phyloP scores from a whole-genome alignment of 1,139 yeast genomes.

The Taphrina flavorubra region DNA sequence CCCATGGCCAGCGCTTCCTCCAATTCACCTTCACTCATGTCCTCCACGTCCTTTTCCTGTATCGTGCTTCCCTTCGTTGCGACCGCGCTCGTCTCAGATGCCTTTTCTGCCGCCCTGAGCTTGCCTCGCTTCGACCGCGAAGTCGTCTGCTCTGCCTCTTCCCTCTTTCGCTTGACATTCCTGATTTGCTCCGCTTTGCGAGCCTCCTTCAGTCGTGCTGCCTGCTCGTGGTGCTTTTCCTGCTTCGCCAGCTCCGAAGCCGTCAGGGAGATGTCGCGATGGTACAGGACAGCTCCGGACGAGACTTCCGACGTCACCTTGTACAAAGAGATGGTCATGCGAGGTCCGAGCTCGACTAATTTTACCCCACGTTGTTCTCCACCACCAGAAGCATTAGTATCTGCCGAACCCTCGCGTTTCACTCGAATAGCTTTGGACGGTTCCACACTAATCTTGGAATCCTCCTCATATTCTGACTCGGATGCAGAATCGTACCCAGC shows the following conservation, averaged over 20 bases:
- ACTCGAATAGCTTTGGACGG: conserved; percentile 46
- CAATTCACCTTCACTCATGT: conserved; percentile 31
- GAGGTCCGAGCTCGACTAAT: conserved; percentile 91
- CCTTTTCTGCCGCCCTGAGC: conserved; percentile 25
- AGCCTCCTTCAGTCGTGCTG: conserved; percentile 39
- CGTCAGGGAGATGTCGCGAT: conserved; percentile 54
- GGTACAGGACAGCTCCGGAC: conserved; percentile 85
- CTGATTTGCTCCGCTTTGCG: conserved; percentile 40
- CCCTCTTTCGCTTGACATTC: conserved; percentile 41
- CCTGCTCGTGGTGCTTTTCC: conserved; percentile 43
- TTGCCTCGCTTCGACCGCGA: conserved; percentile 40
- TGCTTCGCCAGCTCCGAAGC: conserved; percentile 40
- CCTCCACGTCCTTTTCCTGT: conserved; percentile 40
- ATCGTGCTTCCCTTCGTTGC: conserved; percentile 1
- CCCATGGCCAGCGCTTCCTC: conserved; percentile 35
- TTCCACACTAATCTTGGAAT: conserved; percentile 80
- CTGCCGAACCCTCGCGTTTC: conserved; percentile 29
- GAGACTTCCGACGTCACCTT: conserved; percentile 93
- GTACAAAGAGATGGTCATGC: conserved; percentile 73
- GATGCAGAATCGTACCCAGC: conserved; percentile 79
- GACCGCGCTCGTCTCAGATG: conserved; percentile 6
- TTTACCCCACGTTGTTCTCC: conserved; percentile 85
- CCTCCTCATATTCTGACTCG: conserved; percentile 92
- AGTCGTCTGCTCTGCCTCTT: conserved; percentile 28
- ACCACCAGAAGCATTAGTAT: conserved; percentile 42